Evolutionary conservation across 1,139 yeast genomes (phyloP), one percentile per base, ranked within the genome.

Genomic region (Sporopachydermia cereana): DNA sequence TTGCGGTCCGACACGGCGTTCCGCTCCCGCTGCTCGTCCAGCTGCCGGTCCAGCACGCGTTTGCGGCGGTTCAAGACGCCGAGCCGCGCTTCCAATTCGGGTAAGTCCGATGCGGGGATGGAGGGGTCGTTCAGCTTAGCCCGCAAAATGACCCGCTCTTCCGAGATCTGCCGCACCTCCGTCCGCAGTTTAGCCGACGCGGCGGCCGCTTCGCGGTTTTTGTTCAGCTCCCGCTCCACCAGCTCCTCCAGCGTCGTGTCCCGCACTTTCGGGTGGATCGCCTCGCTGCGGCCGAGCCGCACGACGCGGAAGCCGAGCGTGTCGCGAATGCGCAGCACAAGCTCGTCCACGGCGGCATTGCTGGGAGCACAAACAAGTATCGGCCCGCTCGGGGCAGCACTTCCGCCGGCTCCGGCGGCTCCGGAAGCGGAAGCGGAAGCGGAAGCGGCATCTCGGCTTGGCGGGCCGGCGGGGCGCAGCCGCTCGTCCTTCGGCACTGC

Each of bases 281-380:
- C 95, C 57, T 91, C 98, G 29, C 91, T 74, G 48, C 96, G 68
- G 43, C 99, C 98, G 41, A 93, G 66, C 55, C 98, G 76, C n/a
- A 93, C 95, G 12, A 91, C 74, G 36, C 71, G 74, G 1, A 96
- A 95, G 1, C 64, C 63, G 51, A 78, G 73, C 1, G 57, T 54
- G 27, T 69, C 71, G 53, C 84, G 78, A 49, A 93, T 66, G 60
- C 99, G 80, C 21, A 89, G 56, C n/a, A 89, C 94, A 53, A 93
- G 70, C 58, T 93, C 98, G 65, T 93, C 99, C 4, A 93, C 96
- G 7, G 99, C 99, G 0, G 99, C 99, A 66, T 93, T 93, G 60
- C 96, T 86, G 2, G 99, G 99, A 1, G 98, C 98, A 73, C 98
- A 93, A 25, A 93, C 79, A 45, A 93, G 67, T 2, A 93, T 76